Percentiles rank a stretch among this genome's conserved stretches.
phyloP scores from a whole-genome alignment of 164 flowering plant genomes.

The Vitis amurensis region DNA sequence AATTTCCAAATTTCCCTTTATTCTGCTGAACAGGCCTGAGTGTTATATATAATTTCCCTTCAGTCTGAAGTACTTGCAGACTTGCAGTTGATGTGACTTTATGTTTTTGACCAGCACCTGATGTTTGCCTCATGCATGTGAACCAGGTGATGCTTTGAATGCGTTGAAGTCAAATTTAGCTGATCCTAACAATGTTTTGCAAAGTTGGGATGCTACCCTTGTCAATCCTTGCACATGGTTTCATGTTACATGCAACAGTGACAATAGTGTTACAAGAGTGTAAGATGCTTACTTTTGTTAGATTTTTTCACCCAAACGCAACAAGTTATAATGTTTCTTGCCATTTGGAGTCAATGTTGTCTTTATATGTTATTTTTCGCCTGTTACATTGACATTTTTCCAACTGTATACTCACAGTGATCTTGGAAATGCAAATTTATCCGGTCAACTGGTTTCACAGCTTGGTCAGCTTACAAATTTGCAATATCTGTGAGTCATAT shows the following conservation, averaged over 20 bases:
- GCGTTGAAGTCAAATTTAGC: constrained; percentile 43
- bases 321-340: not conserved
- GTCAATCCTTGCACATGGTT: constrained; percentile 73
- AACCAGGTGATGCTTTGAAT: constrained; percentile 61
- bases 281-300: constrained; percentile 22
- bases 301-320: not conserved
- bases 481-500: constrained; percentile 38
- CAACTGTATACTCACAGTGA: constrained; percentile 27
- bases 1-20: too few relatives aligned
- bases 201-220: constrained; percentile 73
- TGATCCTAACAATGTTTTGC: constrained; percentile 62
- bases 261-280: constrained; percentile 61
- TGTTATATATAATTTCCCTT: too few relatives aligned
- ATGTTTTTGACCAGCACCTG: not conserved
- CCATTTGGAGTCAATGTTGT: not conserved
- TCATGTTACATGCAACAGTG: constrained; percentile 56
- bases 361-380: not conserved
- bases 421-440: constrained; percentile 50
- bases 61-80: too few relatives aligned
- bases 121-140: not conserved
- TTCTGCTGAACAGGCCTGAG: too few relatives aligned
- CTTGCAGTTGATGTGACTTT: not conserved
- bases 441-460: constrained; percentile 44
- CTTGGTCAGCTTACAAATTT: constrained; percentile 37
- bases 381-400: not conserved